Base-by-base conservation (phyloP, 129 eudicot species). In the Scalesia atractyloides region DNA sequence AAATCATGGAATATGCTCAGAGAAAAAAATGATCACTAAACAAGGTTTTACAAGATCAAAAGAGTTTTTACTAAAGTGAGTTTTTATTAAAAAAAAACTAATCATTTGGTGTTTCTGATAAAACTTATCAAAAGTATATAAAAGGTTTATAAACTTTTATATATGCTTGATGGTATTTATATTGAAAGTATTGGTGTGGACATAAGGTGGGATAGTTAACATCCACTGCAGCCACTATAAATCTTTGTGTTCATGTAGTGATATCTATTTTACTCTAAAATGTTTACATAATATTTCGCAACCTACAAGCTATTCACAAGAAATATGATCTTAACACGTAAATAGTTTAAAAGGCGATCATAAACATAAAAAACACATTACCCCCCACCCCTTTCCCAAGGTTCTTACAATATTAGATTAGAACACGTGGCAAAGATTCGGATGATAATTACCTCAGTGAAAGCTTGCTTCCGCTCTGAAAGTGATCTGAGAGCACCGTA, bases 381-480 rank as follows among this genome's bases (percentile, higher is more conserved):
- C 61, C 61, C 20, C 26, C 2, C 61, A 5, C 61, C 19, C 30
- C 19, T 16, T 9, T 51, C 22, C n/a, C 18, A 4, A 52, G 24
- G 22, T 52, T 24, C 37, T 58, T 58, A 58, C n/a, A 50, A 69
- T 15, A 69, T n/a, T 41, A 71, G 47, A 49, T 66, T 58, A 69
- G 80, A 62, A 63, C 57, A 70, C 16, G 16, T 24, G 72, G 65
- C 33, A 68, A 46, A 56, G 15, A 47, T 49, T 19, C 30, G 66
- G 64, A 1, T 66, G 30, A 61, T 0, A 15, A 33, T 77, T 72
- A 91, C 99, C 99, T 95, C 99, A 34, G 68, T 88, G 52, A 95
- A 95, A 73, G 88, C 85, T 74, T 95, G 99, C 81, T 91, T 95
- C 66, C 96, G 74, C 78, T 90, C 97, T 49, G 85, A 86, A 63